Evolutionary conservation across 345 rosid genomes (phyloP).

Genomic region (Rhodamnia rubescens): DNA sequence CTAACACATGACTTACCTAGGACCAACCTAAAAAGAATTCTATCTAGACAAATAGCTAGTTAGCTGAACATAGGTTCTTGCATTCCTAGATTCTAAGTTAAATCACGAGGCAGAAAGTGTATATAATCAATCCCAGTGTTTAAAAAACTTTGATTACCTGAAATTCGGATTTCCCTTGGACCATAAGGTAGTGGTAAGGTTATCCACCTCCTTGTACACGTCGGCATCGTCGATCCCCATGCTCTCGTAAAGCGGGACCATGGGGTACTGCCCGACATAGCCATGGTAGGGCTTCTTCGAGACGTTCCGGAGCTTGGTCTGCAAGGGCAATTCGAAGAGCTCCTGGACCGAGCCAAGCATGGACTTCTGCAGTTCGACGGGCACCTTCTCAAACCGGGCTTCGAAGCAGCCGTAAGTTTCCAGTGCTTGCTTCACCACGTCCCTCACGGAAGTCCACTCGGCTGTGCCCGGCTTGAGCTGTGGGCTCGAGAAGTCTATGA

Average conservation of each 20-base stretch:
- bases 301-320: slow-evolving; percentile 30
- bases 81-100: too few species aligned
- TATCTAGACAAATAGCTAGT: too few species aligned
- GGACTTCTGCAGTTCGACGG: slow-evolving; percentile 18
- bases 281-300: slow-evolving; percentile 43
- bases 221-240: slow-evolving; percentile 47
- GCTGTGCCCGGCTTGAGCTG: slow-evolving; percentile 22
- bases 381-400: slow-evolving; percentile 28
- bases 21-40: not conserved
- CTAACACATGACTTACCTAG: not conserved
- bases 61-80: too few species aligned
- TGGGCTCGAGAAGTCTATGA: slow-evolving; percentile 26
- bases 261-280: slow-evolving; percentile 50
- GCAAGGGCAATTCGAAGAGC: slow-evolving; percentile 45
- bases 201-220: slow-evolving; percentile 16
- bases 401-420: slow-evolving; percentile 62
- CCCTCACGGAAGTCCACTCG: slow-evolving; percentile 30
- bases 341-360: slow-evolving; percentile 26
- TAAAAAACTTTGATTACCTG: slow-evolving; percentile 18
- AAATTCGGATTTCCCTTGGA: slow-evolving; percentile 44
- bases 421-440: slow-evolving; percentile 28
- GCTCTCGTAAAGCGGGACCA: slow-evolving; percentile 48
- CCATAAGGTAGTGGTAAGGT: slow-evolving; percentile 22
- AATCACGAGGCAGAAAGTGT: not conserved
- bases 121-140: not conserved